These are phyloP conservation scores for Termitomyces sp. DNA, from an alignment of 768 basidiomycete species.

Conservation along the genomic window DNA sequence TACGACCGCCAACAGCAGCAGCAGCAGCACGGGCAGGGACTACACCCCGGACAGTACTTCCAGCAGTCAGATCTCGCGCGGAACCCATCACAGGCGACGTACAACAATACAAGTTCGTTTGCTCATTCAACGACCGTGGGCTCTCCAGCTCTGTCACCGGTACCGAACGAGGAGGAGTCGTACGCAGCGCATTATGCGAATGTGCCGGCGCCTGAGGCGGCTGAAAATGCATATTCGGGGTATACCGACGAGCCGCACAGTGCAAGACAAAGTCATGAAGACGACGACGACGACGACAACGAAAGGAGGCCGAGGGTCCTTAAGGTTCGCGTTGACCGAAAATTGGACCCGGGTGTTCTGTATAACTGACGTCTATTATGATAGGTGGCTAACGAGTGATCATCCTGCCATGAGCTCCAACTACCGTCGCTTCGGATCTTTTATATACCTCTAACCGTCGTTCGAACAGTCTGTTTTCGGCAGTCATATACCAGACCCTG, in stretches of 20 bases:
- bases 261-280: background rate
- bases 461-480: background rate
- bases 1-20: background rate
- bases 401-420: background rate
- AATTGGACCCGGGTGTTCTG: background rate
- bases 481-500: background rate
- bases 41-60: background rate
- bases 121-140: background rate
- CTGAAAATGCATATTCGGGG: slow-evolving; percentile 28
- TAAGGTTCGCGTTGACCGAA: background rate
- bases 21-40: background rate
- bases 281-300: background rate
- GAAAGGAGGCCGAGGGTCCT: background rate
- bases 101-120: background rate
- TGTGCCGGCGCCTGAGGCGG: slow-evolving; percentile 9
- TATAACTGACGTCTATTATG: background rate
- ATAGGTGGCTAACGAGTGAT: slow-evolving; percentile 2
- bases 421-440: background rate
- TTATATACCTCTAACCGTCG: background rate
- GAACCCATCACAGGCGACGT: background rate
- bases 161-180: background rate
- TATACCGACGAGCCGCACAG: slow-evolving; percentile 9
- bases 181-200: background rate
- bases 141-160: background rate
- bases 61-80: background rate